These are phyloP conservation scores for Ambrosiella xylebori DNA, from an alignment of 2,329 filamentous ascomycete species.

Conservation along the genomic window DNA sequence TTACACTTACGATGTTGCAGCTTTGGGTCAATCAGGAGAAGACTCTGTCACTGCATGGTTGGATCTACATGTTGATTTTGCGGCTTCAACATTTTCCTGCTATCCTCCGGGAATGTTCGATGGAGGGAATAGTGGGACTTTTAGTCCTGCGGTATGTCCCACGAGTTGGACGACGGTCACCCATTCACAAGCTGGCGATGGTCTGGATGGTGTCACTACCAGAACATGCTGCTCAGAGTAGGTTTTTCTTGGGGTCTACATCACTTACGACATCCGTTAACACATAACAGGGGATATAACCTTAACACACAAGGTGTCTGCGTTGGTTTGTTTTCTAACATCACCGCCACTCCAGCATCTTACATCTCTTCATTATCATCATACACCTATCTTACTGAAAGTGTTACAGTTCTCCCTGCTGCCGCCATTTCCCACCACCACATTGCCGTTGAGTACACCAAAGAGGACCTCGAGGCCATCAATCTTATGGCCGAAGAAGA, in stretches of 20 bases:
- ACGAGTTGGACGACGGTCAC: conserved; percentile 25
- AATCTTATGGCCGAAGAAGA: conserved; percentile 18
- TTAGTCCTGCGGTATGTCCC: conserved; percentile 25
- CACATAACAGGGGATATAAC: conserved; percentile 20
- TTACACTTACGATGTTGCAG: conserved; percentile 21
- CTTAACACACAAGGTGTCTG: conserved; percentile 20
- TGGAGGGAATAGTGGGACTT: conserved; percentile 22
- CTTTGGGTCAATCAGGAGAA: conserved; percentile 9
- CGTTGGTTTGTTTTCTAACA: conserved; percentile 21
- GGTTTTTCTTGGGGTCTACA: conserved; percentile 13
- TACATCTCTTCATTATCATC: conserved; percentile 22
- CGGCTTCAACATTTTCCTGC: conserved; percentile 23
- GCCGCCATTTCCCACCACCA: conserved; percentile 24
- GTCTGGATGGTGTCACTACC: conserved; percentile 21
- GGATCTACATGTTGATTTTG: conserved; percentile 22
- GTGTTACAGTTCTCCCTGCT: conserved; percentile 21
- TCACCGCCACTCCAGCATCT: conserved; percentile 21
- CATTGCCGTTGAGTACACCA: conserved; percentile 23
- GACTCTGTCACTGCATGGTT: conserved; percentile 20
- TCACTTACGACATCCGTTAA: not conserved
- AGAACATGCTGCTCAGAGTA: conserved; percentile 27
- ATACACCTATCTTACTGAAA: conserved; percentile 12
- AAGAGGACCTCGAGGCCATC: conserved; percentile 21
- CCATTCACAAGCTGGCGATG: conserved; percentile 17
- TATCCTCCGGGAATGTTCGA: conserved; percentile 26